Percentiles rank a stretch among this genome's conserved stretches.
Evolutionary conservation across 2,329 filamentous ascomycete genomes (phyloP).

Genomic region (Colletotrichum navitas): DNA sequence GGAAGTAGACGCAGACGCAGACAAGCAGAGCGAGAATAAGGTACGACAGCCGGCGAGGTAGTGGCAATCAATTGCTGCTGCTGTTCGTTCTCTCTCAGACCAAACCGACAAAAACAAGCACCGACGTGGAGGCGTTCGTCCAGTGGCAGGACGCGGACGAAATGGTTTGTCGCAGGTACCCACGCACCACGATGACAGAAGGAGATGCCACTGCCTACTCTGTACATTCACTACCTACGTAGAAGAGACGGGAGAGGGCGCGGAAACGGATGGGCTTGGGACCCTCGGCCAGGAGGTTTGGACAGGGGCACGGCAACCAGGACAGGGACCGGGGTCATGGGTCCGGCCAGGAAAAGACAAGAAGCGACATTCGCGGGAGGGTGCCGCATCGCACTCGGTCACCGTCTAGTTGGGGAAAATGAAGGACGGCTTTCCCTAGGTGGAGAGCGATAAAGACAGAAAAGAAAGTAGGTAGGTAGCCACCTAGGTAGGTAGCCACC

Average conservation of each 20-base stretch:
- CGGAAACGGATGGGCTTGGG: conserved; percentile 36
- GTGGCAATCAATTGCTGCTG: too few relatives aligned
- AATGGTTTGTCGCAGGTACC: conserved; percentile 6
- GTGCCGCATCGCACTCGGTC: conserved; percentile 13
- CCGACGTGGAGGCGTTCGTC: conserved; percentile 2
- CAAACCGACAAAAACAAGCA: conserved; percentile 1
- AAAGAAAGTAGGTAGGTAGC: too few relatives aligned
- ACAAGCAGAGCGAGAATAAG: too few relatives aligned
- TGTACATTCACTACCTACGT: too few relatives aligned
- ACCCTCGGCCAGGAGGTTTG: conserved; percentile 19
- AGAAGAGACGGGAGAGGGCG: conserved; percentile 12
- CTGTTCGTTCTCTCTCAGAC: neutral
- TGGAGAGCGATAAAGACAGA: too few relatives aligned
- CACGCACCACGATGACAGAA: conserved; percentile 2
- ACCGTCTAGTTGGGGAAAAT: conserved; percentile 6
- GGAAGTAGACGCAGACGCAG: too few relatives aligned
- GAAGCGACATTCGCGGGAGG: conserved; percentile 28
- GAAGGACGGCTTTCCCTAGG: neutral
- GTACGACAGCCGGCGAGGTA: too few relatives aligned
- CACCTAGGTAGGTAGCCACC: too few relatives aligned
- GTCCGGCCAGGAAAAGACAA: conserved; percentile 29
- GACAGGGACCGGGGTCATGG: conserved; percentile 39
- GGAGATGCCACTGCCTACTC: neutral
- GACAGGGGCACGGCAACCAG: conserved; percentile 20
- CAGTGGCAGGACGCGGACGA: conserved; percentile 13